Evolutionary conservation across 768 basidiomycete genomes (phyloP).

Genomic region (Leccinum obscurum): DNA sequence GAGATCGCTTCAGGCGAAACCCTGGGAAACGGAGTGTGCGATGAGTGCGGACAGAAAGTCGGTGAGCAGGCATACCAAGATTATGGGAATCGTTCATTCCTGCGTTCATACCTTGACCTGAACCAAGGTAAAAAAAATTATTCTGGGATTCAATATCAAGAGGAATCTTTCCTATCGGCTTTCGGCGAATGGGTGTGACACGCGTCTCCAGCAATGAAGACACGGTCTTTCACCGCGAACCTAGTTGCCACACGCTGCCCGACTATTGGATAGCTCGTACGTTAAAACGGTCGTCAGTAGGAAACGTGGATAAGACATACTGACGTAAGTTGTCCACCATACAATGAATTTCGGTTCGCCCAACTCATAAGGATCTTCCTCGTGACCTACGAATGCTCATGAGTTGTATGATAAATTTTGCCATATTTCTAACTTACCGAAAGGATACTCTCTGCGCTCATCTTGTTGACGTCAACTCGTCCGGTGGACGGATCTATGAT

Average conservation of each 20-base stretch:
- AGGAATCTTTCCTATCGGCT: conserved; percentile 42
- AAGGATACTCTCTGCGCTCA: conserved; percentile 52
- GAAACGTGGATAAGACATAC: conserved; percentile 36
- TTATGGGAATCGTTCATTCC: conserved; percentile 78
- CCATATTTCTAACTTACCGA: conserved; percentile 37
- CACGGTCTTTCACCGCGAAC: conserved; percentile 59
- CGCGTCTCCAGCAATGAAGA: conserved; percentile 79
- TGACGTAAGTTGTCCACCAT: conserved; percentile 76
- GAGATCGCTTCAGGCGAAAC: no score
- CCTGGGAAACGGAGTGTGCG: no score
- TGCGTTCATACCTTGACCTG: conserved; percentile 75
- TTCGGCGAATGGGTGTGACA: conserved; percentile 71
- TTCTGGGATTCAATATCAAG: background rate
- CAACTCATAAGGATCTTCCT: conserved; percentile 59
- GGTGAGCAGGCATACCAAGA: conserved; percentile 41
- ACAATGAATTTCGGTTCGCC: conserved; percentile 48
- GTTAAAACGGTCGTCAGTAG: background rate
- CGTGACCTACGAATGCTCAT: conserved; percentile 42
- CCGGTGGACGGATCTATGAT: conserved; percentile 45
- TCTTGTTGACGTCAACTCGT: conserved; percentile 48
- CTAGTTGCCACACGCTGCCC: conserved; percentile 72
- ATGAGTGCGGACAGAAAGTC: no score
- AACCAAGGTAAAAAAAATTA: background rate
- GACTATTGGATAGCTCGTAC: conserved; percentile 38
- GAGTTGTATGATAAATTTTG: background rate